Percentiles rank a stretch among this genome's conserved stretches.
These are phyloP conservation scores for Colletotrichum sansevieriae DNA, from an alignment of 2,329 filamentous ascomycete genomes.

Conservation along the genomic window DNA sequence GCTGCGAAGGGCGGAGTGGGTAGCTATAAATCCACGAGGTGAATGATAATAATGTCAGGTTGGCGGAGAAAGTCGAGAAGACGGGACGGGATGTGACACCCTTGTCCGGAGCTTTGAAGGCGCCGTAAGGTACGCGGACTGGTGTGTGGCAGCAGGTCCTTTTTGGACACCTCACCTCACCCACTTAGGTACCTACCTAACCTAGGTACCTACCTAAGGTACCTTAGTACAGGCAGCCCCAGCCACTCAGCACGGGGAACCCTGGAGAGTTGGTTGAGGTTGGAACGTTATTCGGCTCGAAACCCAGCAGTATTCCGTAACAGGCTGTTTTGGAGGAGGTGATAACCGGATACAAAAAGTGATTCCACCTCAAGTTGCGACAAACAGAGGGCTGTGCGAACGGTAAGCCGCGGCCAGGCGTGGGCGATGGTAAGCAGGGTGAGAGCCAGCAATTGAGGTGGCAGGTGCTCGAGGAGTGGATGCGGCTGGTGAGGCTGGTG, in stretches of 20 bases:
- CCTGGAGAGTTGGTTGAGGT: slow-evolving; percentile 32
- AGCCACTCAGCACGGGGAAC: slow-evolving; percentile 23
- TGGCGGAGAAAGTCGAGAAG: slow-evolving; percentile 26
- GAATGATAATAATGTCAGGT: slow-evolving; percentile 9
- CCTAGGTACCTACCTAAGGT: neutral
- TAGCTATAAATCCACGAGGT: slow-evolving; percentile 27
- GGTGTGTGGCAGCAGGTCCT: slow-evolving; percentile 5
- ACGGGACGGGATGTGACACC: slow-evolving; percentile 40
- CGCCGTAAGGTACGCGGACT: slow-evolving; percentile 18
- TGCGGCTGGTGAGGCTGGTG: slow-evolving; percentile 8
- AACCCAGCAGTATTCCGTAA: neutral
- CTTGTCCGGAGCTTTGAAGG: slow-evolving; percentile 28
- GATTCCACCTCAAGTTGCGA: neutral
- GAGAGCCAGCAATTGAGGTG: slow-evolving; percentile 13
- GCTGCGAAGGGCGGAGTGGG: slow-evolving; percentile 20
- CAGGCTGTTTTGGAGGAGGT: slow-evolving; percentile 7
- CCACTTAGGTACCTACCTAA: neutral
- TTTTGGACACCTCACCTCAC: slow-evolving; percentile 32
- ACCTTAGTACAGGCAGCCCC: neutral
- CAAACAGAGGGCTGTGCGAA: slow-evolving; percentile 32
- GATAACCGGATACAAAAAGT: slow-evolving; percentile 1
- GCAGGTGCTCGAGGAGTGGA: slow-evolving; percentile 27
- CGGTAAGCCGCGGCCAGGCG: slow-evolving; percentile 29
- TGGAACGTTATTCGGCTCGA: slow-evolving; percentile 33
- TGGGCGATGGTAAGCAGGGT: slow-evolving; percentile 10